Percentiles rank a stretch among this genome's conserved stretches.
These are phyloP conservation scores for Ochromonas danica DNA, from an alignment of 108 stramenopile species.

Conservation along the genomic window DNA sequence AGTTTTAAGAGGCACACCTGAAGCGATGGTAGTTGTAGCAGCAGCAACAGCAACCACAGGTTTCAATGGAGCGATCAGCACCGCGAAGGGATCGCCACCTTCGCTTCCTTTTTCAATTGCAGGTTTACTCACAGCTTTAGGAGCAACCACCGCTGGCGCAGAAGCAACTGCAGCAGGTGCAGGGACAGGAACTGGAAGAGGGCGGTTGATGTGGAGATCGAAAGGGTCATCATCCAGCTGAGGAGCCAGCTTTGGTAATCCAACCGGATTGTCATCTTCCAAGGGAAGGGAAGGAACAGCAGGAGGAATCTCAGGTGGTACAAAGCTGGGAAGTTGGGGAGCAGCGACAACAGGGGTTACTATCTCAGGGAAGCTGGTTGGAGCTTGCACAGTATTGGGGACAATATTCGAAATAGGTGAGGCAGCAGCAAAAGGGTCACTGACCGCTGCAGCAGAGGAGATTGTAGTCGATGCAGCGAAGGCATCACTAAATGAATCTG, in stretches of 20 bases:
- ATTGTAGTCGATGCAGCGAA: neutral
- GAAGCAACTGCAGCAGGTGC: neutral
- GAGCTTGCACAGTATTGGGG: neutral
- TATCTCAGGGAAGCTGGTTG: neutral
- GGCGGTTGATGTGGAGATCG: slow-evolving; percentile 1
- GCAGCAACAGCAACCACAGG: too few species aligned
- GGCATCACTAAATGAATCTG: neutral
- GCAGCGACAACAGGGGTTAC: neutral
- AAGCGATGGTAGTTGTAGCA: too few species aligned
- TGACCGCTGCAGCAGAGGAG: neutral
- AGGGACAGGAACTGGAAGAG: neutral
- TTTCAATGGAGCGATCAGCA: neutral
- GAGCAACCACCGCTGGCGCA: too few species aligned
- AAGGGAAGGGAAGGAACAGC: neutral
- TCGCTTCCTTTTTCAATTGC: too few species aligned
- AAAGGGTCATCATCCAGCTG: neutral
- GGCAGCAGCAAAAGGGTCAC: neutral
- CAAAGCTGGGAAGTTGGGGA: neutral
- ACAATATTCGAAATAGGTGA: neutral
- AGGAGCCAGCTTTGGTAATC: neutral
- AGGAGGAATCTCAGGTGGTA: neutral
- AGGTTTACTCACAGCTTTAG: too few species aligned
- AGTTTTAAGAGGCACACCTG: too few species aligned
- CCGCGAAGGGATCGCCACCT: neutral
- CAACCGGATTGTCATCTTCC: neutral